These are phyloP conservation scores for Sporothrix schenckii DNA, from an alignment of 2,329 filamentous ascomycete genomes.

Conservation along the genomic window DNA sequence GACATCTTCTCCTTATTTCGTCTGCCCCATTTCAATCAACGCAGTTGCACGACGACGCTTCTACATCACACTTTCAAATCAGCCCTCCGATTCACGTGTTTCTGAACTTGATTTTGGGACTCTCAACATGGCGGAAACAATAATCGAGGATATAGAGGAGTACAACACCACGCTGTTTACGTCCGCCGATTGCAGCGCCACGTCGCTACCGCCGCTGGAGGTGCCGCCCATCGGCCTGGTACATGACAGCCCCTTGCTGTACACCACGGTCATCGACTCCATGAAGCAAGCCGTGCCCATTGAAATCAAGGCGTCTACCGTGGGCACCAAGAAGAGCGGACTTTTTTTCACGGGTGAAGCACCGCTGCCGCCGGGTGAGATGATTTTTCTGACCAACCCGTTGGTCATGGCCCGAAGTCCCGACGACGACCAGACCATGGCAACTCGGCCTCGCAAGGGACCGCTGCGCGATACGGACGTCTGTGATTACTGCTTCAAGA, in stretches of 20 bases:
- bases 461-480: constrained; percentile 29
- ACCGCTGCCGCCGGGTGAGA: constrained; percentile 14
- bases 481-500: constrained; percentile 41
- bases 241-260: constrained; percentile 4
- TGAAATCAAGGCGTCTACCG: constrained; percentile 17
- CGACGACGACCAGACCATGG: neutral
- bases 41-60: neutral
- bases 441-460: neutral
- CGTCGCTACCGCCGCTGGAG: constrained; percentile 25
- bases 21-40: neutral
- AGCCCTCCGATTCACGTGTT: neutral
- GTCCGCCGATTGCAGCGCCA: constrained; percentile 17
- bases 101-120: neutral
- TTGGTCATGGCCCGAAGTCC: constrained; percentile 27
- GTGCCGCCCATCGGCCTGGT: neutral
- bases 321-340: constrained; percentile 26
- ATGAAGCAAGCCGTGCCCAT: constrained; percentile 28
- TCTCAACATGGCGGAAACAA: neutral
- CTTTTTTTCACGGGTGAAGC: constrained; percentile 16
- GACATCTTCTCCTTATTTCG: neutral
- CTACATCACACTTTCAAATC: too few species aligned
- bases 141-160: constrained; percentile 24
- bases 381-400: constrained; percentile 27
- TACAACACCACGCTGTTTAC: constrained; percentile 18
- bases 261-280: constrained; percentile 22